Evolutionary conservation across 208 protist species (phyloP), one percentile per base, ranked within the genome.

Genomic region (Herpetomonas tarakana): DNA sequence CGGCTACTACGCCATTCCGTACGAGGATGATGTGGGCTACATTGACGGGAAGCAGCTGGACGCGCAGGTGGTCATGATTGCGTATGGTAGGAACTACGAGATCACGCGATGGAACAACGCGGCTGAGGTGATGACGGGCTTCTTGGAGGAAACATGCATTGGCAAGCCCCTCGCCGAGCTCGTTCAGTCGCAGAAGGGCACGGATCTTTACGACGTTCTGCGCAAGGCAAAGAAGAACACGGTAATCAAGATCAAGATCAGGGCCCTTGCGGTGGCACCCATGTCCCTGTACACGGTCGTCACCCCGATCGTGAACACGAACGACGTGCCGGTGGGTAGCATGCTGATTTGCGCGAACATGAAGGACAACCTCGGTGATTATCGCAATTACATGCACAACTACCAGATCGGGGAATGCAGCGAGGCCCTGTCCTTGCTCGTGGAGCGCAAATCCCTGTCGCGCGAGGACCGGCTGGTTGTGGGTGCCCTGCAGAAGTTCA

Each of bases 101-200:
- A 92, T 96, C 49, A 93, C 84, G 9, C 81, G 80, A 49, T 96
- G 89, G 86, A 93, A 93, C 53, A 87, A 78, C 29, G 86, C 84
- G 2, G 86, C 89, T 1, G 83, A 96, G 64, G 78, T 78, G 64
- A 77, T 93, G 75, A 96, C 89, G 14, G 89, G 89, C 0, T 93
- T 96, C 56, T 56, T 96, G 41, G 77, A 86, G 59, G 69, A 76
- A 19, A 83, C 77, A 19, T 93, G 86, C 65, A 70, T 96, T 22
- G 86, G 89, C 25, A 96, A 92, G 65, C 89, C 86, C 1, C 65
- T 96, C 25, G 74, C 73, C 16, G 89, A 96, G 47, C 71, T 96
- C 22, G 84, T 96, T 27, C 70, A 78, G 57, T 81, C 80, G 38
- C 76, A 76, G 16, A 82, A 68, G 38, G 76, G 71, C 27, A 70